Conservation (phyloP, 2,329 filamentous ascomycete species). For the Pseudogymnoascus sp. region DNA sequence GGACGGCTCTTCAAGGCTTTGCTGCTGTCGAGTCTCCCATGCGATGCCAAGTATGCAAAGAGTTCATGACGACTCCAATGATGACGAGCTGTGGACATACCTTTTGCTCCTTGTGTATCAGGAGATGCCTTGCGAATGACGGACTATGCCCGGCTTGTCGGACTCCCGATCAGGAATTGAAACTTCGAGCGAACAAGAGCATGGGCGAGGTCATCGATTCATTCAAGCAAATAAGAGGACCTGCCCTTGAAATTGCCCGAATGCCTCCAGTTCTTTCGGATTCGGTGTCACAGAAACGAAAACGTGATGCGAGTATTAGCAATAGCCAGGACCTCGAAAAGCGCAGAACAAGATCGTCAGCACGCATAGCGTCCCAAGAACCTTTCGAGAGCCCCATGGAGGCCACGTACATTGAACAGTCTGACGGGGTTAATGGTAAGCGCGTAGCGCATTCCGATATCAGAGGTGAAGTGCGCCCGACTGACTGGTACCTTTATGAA, state of each 20-base stretch:
- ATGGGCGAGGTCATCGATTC: conserved; percentile 77
- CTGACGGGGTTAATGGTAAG: conserved; percentile 1
- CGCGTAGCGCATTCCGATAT: neutral
- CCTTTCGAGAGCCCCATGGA: neutral
- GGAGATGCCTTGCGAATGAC: conserved; percentile 72
- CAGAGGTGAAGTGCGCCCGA: neutral
- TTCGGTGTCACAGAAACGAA: conserved; percentile 44
- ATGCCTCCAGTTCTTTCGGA: conserved; percentile 28
- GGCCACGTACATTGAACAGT: neutral
- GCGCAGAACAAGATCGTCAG: conserved; percentile 4
- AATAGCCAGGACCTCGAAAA: neutral
- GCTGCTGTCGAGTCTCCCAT: conserved; percentile 73
- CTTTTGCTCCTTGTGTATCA: conserved; percentile 94
- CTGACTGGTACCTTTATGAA: neutral
- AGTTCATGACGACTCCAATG: conserved; percentile 92
- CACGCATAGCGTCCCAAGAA: conserved; percentile 3
- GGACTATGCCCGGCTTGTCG: conserved; percentile 86
- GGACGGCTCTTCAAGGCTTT: conserved; percentile 60
- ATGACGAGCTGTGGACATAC: conserved; percentile 92
- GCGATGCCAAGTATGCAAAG: conserved; percentile 95
- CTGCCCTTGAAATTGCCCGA: conserved; percentile 58
- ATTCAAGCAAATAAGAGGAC: conserved; percentile 60
- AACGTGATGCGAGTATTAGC: conserved; percentile 27
- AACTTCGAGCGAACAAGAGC: conserved; percentile 75
- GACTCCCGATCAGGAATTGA: conserved; percentile 70